Percentiles rank a stretch among this genome's conserved stretches.
phyloP scores from a whole-genome alignment of 768 basidiomycete species.

The Tubosaeta sp. region DNA sequence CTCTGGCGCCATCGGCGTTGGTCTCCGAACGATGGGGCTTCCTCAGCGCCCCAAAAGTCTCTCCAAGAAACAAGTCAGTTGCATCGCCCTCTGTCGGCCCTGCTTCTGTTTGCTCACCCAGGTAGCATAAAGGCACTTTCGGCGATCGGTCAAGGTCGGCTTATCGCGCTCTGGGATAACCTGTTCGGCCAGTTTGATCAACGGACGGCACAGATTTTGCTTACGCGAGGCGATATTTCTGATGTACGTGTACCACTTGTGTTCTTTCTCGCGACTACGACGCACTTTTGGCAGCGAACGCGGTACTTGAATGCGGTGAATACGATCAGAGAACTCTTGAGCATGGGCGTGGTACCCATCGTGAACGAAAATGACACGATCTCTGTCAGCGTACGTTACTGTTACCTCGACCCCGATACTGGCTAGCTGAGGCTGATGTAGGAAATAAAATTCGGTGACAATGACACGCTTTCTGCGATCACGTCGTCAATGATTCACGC shows the following conservation, averaged over 20 bases:
- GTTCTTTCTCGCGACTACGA: background rate
- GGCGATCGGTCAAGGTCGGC: constrained; percentile 92
- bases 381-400: constrained; percentile 81
- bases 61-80: constrained; percentile 82
- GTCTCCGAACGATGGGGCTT: constrained; percentile 86
- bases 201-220: constrained; percentile 90
- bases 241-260: constrained; percentile 57
- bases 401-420: background rate
- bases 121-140: constrained; percentile 73
- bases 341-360: constrained; percentile 94
- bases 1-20: constrained; percentile 97
- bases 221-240: constrained; percentile 95
- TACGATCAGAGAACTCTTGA: constrained; percentile 85
- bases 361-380: constrained; percentile 99
- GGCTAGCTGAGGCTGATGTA: constrained; percentile 28
- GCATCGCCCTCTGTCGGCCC: background rate
- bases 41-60: constrained; percentile 76
- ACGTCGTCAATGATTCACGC: constrained; percentile 97
- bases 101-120: constrained; percentile 12
- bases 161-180: constrained; percentile 97
- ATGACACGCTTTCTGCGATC: constrained; percentile 96
- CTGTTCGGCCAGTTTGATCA: constrained; percentile 91
- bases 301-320: constrained; percentile 96
- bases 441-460: constrained; percentile 99
- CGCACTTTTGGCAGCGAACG: constrained; percentile 57